Base-by-base conservation (phyloP, 2,329 filamentous ascomycete species). In the Aspergillus sp. region DNA sequence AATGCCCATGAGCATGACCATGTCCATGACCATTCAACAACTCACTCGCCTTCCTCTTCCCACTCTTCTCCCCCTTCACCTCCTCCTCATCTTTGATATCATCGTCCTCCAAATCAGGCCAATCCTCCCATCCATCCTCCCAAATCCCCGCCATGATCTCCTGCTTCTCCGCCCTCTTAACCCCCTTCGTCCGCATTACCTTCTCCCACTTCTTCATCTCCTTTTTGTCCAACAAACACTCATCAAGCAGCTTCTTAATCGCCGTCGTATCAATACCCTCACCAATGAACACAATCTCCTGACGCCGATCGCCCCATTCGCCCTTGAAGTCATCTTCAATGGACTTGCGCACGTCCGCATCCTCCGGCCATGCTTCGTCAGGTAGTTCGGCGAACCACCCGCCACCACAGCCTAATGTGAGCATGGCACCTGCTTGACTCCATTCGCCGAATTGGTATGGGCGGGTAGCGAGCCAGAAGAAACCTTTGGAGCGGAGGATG, bases 281-380 rank as follows among this genome's bases (percentile, higher is more conserved):
- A 0, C 89, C 89, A 59, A 92, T 91, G 62, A 91, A 89, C 2
- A 91, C 89, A 6, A 91, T 71, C 71, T 91, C 89, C 70, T 91
- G 89, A 2, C 89, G 80, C 1, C 89, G 80, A 65, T 91, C 89
- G 0, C 87, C 89, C 87, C 88, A 91, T 8, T 76, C 74, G 4
- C 74, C 76, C 30, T 78, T 71, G 55, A 85, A 84, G 59, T 85
- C 82, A 32, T 82, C 76, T 55, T 76, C 71, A 43, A 85, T 82
- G 10, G 80, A 80, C 45, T 76, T 71, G 23, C 76, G 68, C 2
- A 84, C 82, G 12, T 82, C 81, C 25, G 75, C 69, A 61, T 81
- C 80, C 10, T 81, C 80, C 0, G 79, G 81, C 78, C 82, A 83
- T 5, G 83, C 82, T 25, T 82, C 81, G 61, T 77, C 69, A 0